phyloP scores from a whole-genome alignment of 2,329 filamentous ascomycete species.

The Paecilomyces niveus region DNA sequence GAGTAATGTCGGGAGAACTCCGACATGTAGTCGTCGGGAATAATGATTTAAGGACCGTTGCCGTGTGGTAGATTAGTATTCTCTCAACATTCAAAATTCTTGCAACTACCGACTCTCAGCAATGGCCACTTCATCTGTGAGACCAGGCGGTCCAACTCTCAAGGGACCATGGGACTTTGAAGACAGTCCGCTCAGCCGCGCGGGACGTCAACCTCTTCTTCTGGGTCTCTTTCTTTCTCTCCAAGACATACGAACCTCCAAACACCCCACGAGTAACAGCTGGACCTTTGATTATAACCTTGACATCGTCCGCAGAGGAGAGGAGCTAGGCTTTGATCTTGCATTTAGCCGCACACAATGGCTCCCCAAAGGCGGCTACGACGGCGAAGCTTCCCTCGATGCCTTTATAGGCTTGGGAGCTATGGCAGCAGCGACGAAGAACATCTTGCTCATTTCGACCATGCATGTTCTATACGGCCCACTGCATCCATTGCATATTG shows the following conservation, averaged over 20 bases:
- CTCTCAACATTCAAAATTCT: not conserved
- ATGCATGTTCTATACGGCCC: constrained; percentile 16
- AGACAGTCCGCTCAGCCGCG: constrained; percentile 8
- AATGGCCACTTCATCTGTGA: constrained; percentile 3
- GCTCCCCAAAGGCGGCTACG: constrained; percentile 13
- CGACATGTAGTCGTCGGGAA: too few relatives aligned
- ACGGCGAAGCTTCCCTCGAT: constrained; percentile 15
- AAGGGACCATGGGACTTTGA: constrained; percentile 9
- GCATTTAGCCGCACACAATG: constrained; percentile 13
- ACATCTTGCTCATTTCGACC: constrained; percentile 17
- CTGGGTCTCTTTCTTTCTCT: constrained; percentile 11
- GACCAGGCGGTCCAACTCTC: constrained; percentile 8
- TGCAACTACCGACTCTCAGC: not conserved
- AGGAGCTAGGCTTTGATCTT: constrained; percentile 18
- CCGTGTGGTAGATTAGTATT: too few relatives aligned
- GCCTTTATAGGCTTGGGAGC: constrained; percentile 15
- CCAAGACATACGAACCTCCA: constrained; percentile 8
- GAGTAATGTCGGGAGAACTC: too few relatives aligned
- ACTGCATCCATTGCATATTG: constrained; percentile 16
- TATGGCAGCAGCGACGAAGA: constrained; percentile 20
- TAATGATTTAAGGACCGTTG: too few relatives aligned
- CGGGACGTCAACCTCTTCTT: constrained; percentile 10
- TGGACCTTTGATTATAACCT: constrained; percentile 19
- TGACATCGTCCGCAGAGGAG: constrained; percentile 11
- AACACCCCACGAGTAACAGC: constrained; percentile 10